Percentiles rank a stretch among this genome's conserved stretches.
These are phyloP conservation scores for Hortiboletus flavorubellus DNA, from an alignment of 768 basidiomycete species.

Conservation along the genomic window DNA sequence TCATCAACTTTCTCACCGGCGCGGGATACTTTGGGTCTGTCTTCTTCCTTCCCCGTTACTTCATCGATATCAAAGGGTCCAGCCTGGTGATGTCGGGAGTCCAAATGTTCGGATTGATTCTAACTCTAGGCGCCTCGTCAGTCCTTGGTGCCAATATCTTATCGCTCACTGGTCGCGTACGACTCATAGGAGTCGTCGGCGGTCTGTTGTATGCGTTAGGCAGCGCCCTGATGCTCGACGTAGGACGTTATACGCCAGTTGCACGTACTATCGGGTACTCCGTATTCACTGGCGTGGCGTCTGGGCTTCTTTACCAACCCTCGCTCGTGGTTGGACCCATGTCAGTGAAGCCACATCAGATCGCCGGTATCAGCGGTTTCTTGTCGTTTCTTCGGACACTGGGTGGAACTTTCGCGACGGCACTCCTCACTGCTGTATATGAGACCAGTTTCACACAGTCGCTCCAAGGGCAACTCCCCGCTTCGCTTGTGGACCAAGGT, in stretches of 20 bases:
- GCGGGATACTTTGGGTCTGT: constrained; percentile 37
- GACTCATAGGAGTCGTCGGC: constrained; percentile 30
- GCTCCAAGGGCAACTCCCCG: constrained; percentile 26
- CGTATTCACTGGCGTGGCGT: constrained; percentile 29
- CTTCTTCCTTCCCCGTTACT: constrained; percentile 39
- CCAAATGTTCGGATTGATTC: constrained; percentile 35
- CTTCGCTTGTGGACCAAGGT: constrained; percentile 29
- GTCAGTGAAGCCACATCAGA: constrained; percentile 32
- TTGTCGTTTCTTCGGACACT: constrained; percentile 34
- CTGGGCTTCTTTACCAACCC: constrained; percentile 34
- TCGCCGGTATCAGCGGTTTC: constrained; percentile 37
- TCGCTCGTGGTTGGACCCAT: constrained; percentile 35
- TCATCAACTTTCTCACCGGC: constrained; percentile 38
- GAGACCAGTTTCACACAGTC: constrained; percentile 33
- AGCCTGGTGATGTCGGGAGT: constrained; percentile 32
- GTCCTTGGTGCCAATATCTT: constrained; percentile 35
- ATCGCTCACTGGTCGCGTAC: constrained; percentile 30
- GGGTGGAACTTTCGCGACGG: constrained; percentile 35
- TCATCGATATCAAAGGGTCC: constrained; percentile 36
- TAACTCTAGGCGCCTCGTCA: constrained; percentile 32
- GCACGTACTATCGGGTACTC: constrained; percentile 31
- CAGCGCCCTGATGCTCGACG: constrained; percentile 32
- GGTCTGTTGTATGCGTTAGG: constrained; percentile 34
- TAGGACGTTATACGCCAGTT: constrained; percentile 29
- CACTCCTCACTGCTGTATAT: constrained; percentile 33